These are phyloP conservation scores for Pistacia atlantica DNA, from an alignment of 345 rosid species.

Conservation along the genomic window DNA sequence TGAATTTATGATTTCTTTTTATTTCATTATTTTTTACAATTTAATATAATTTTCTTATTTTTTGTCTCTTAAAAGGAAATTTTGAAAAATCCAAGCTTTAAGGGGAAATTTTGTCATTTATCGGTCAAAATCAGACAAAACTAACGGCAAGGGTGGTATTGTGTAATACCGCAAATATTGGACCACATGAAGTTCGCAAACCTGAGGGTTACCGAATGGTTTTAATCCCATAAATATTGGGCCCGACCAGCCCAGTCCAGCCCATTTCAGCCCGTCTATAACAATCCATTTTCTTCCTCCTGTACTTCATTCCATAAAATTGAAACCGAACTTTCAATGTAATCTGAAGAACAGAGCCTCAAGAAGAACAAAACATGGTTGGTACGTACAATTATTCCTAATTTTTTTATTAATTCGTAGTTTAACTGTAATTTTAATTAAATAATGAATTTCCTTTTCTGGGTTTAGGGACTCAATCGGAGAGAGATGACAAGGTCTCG, in stretches of 20 bases:
- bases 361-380: constrained; percentile 24
- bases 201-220: no score
- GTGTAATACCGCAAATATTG: no score
- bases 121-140: no score
- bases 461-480: constrained; percentile 41
- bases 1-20: no score
- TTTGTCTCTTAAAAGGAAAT: no score
- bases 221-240: no score
- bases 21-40: no score
- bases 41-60: no score
- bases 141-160: no score
- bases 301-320: neutral
- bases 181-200: no score
- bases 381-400: constrained; percentile 24
- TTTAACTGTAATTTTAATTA: neutral
- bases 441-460: neutral
- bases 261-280: neutral
- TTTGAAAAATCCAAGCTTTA: no score
- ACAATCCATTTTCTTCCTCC: neutral
- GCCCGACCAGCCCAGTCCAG: neutral
- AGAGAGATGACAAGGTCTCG: constrained; percentile 69
- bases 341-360: neutral
- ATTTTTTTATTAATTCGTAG: neutral
- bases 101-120: no score
- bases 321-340: neutral